These are phyloP conservation scores for Iris macrosiphon DNA, from an alignment of 106 monocot species.

Conservation along the genomic window DNA sequence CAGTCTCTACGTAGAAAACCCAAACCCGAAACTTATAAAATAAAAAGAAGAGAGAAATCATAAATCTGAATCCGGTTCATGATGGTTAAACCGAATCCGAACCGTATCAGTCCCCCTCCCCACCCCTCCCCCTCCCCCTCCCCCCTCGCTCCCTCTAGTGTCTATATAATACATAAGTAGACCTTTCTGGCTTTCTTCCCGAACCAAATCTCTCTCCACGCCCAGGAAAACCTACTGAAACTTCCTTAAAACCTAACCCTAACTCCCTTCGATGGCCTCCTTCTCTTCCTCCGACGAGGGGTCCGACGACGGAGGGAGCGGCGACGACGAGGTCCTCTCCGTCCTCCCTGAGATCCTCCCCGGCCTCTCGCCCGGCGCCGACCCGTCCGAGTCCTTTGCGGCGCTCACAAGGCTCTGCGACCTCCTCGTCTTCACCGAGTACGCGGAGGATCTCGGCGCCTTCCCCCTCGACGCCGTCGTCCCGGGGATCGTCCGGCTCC, in stretches of 20 bases:
- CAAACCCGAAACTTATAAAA: too few species aligned
- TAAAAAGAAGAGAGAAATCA: too few species aligned
- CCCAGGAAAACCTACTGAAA: background rate
- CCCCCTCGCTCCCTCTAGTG: too few species aligned
- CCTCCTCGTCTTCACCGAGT: constrained; percentile 39
- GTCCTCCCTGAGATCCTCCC: constrained; percentile 7
- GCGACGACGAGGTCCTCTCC: background rate
- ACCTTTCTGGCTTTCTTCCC: too few species aligned
- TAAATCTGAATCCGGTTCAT: too few species aligned
- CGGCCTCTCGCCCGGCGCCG: constrained; percentile 12
- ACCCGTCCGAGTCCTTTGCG: constrained; percentile 10
- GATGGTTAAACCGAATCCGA: too few species aligned
- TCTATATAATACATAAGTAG: too few species aligned
- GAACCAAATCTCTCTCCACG: too few species aligned
- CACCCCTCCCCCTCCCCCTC: too few species aligned
- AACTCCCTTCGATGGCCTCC: background rate
- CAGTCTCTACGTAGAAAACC: too few species aligned
- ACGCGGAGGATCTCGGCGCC: constrained; percentile 27
- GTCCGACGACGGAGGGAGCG: background rate
- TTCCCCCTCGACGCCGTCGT: constrained; percentile 27
- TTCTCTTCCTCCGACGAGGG: background rate
- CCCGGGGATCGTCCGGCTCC: constrained; percentile 36
- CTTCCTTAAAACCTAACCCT: background rate
- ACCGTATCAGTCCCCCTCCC: too few species aligned
- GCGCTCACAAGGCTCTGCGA: constrained; percentile 51